These are phyloP conservation scores for Microascus cirrosus DNA, from an alignment of 2,329 filamentous ascomycete genomes.

Conservation along the genomic window DNA sequence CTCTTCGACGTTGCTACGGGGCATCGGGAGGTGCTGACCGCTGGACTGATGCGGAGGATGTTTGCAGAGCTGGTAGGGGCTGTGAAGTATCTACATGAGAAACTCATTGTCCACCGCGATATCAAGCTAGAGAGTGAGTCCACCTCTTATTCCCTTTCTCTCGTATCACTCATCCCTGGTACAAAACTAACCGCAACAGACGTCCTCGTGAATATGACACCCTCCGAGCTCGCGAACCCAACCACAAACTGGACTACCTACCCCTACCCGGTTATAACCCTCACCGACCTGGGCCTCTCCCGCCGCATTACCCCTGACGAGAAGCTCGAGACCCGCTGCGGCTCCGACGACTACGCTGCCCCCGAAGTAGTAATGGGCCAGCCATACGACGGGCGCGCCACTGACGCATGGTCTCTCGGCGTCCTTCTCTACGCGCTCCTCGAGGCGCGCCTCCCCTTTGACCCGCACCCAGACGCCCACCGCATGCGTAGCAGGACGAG, in stretches of 20 bases:
- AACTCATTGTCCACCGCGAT: slow-evolving; percentile 87
- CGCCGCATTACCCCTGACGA: slow-evolving; percentile 76
- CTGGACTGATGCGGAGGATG: slow-evolving; percentile 65
- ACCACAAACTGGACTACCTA: slow-evolving; percentile 61
- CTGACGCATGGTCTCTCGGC: slow-evolving; percentile 90
- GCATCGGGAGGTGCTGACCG: slow-evolving; percentile 55
- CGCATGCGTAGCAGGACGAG: slow-evolving; percentile 72
- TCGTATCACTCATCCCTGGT: not conserved
- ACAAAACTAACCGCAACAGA: slow-evolving; percentile 37
- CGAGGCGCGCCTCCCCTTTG: slow-evolving; percentile 87
- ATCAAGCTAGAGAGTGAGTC: slow-evolving; percentile 88
- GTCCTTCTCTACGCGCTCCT: slow-evolving; percentile 88
- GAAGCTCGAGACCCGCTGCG: slow-evolving; percentile 85
- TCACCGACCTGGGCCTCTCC: slow-evolving; percentile 87
- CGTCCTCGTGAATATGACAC: slow-evolving; percentile 77
- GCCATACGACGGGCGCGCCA: slow-evolving; percentile 82
- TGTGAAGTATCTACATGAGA: slow-evolving; percentile 72
- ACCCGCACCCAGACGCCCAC: slow-evolving; percentile 69
- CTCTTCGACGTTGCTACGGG: slow-evolving; percentile 83
- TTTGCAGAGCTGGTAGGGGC: slow-evolving; percentile 84
- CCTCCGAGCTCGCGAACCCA: slow-evolving; percentile 51
- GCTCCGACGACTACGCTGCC: slow-evolving; percentile 93
- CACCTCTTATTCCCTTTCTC: not conserved
- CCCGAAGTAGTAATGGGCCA: slow-evolving; percentile 95
- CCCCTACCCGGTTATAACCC: slow-evolving; percentile 71